Evolutionary conservation across 139 green algal species (phyloP).

Genomic region (Yamagishiella unicocca): DNA sequence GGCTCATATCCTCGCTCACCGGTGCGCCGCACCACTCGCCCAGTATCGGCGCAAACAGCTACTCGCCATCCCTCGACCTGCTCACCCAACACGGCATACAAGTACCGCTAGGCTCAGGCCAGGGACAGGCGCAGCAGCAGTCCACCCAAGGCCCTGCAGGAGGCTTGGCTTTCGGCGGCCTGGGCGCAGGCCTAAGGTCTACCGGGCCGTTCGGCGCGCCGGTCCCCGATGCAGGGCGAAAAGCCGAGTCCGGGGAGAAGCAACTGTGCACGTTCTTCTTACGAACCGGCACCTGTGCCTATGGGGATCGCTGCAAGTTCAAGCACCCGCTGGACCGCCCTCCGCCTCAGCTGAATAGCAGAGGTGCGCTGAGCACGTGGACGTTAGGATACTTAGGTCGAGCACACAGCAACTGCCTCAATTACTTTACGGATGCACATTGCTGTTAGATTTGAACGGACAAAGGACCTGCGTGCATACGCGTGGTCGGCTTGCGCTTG

Average conservation of each 20-base stretch:
- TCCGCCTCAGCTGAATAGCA: slow-evolving; percentile 33
- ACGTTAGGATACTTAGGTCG: background rate
- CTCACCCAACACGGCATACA: slow-evolving; percentile 10
- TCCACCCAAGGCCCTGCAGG: background rate
- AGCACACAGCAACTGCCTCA: too few species aligned
- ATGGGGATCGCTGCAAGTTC: slow-evolving; percentile 56
- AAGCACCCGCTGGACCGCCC: slow-evolving; percentile 41
- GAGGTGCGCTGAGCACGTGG: slow-evolving; percentile 2
- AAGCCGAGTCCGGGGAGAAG: slow-evolving; percentile 1
- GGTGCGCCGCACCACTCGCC: background rate
- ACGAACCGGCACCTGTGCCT: slow-evolving; percentile 37
- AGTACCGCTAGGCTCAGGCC: background rate
- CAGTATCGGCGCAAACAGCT: background rate
- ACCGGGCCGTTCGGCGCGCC: background rate
- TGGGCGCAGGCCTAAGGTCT: background rate
- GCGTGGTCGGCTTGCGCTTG: too few species aligned
- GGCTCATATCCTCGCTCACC: slow-evolving; percentile 12
- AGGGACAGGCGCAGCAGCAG: slow-evolving; percentile 19
- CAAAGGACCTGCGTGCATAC: too few species aligned
- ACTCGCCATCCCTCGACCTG: slow-evolving; percentile 15
- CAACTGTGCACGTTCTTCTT: slow-evolving; percentile 43
- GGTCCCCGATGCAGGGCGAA: background rate
- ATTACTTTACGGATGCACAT: too few species aligned
- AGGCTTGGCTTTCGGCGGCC: background rate
- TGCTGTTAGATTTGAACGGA: too few species aligned